Conservation (phyloP, 2,329 filamentous ascomycete genomes). For the Colletotrichum sp. region DNA sequence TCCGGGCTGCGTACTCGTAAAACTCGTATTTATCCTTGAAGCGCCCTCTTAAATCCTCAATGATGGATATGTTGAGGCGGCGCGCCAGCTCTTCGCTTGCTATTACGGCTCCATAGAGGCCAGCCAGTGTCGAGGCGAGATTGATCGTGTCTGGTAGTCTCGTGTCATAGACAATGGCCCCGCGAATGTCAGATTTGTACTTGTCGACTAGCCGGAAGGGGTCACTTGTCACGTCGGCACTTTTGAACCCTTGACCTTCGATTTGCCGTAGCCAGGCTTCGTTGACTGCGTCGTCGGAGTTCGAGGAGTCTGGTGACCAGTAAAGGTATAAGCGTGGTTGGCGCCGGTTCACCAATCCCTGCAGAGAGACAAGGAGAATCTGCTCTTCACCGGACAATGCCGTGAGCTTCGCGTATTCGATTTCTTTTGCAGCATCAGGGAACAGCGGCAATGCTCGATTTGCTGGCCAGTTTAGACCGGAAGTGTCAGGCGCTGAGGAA, state of each 20-base stretch:
- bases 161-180: background rate
- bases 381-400: background rate
- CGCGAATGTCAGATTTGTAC: background rate
- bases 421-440: background rate
- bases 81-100: background rate
- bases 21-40: background rate
- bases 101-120: background rate
- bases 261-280: background rate
- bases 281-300: background rate
- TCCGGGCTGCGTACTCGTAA: background rate
- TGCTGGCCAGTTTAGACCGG: background rate
- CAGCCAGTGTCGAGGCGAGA: background rate
- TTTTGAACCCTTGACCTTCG: background rate
- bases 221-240: background rate
- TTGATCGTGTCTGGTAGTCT: slow-evolving; percentile 2
- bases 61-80: background rate
- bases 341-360: background rate
- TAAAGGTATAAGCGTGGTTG: background rate
- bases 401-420: background rate
- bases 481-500: background rate
- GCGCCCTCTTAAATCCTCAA: background rate
- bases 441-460: background rate
- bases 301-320: background rate
- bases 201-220: background rate
- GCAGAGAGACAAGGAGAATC: background rate